Percentiles rank a stretch among this genome's conserved stretches.
phyloP scores from a whole-genome alignment of 1,284 basidiomycete genomes.

The Coriolopsis trogii region DNA sequence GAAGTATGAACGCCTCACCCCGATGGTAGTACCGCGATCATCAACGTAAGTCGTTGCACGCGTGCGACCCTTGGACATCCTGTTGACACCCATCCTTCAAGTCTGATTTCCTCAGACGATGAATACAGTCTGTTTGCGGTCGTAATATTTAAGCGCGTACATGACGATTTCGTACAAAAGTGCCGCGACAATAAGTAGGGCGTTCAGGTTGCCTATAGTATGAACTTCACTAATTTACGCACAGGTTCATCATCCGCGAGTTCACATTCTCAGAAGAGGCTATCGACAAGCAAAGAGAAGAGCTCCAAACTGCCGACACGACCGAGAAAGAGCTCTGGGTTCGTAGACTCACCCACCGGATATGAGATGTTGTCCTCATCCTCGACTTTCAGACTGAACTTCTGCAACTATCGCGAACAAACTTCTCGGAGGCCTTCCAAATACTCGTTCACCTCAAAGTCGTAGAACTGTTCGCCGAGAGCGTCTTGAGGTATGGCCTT shows the following conservation, averaged over 20 bases:
- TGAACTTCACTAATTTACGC: neutral
- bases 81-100: too few species aligned
- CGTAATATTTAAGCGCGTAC: conserved; percentile 89
- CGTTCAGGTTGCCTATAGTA: neutral
- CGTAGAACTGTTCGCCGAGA: conserved; percentile 91
- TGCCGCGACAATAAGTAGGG: conserved; percentile 92
- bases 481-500: conserved; percentile 93
- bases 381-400: conserved; percentile 77
- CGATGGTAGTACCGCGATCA: conserved; percentile 96
- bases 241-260: conserved; percentile 90
- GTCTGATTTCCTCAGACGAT: conserved; percentile 78
- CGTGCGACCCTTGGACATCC: too few species aligned
- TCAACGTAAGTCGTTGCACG: conserved; percentile 79
- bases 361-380: neutral
- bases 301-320: conserved; percentile 77
- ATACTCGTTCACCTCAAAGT: conserved; percentile 94
- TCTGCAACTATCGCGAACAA: conserved; percentile 89
- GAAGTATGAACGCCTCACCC: conserved; percentile 87
- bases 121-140: conserved; percentile 90
- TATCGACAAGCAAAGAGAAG: conserved; percentile 82
- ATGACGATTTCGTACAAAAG: conserved; percentile 93
- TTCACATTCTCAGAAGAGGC: conserved; percentile 91
- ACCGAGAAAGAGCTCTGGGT: conserved; percentile 99
- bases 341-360: conserved; percentile 27
- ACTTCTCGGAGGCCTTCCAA: conserved; percentile 98